These are phyloP conservation scores for Symbiodinium natans DNA, from an alignment of 73 alveolate species.

Conservation along the genomic window DNA sequence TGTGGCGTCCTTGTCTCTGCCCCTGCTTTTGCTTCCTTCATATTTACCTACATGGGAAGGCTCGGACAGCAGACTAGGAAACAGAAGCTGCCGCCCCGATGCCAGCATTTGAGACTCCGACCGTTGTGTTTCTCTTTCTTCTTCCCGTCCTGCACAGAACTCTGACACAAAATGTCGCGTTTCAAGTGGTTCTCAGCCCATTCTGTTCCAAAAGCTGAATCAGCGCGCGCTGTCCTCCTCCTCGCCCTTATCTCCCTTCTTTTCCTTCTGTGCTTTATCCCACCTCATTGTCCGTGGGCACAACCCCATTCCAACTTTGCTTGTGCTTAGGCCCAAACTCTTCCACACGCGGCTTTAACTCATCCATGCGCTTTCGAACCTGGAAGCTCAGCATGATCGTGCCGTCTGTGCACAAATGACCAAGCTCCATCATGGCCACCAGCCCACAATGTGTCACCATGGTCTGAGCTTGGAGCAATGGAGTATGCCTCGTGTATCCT, in stretches of 20 bases:
- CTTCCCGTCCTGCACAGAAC: conserved; percentile 3
- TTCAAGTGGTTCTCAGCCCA: no score
- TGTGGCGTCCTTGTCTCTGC: conserved; percentile 47
- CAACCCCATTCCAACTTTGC: neutral
- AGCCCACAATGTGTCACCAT: neutral
- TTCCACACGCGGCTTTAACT: conserved; percentile 54
- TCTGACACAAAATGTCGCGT: no score
- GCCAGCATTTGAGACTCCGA: no score
- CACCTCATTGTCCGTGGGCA: neutral
- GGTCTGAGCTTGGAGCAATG: neutral
- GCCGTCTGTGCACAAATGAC: no score
- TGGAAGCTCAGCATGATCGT: neutral
- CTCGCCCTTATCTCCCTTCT: neutral
- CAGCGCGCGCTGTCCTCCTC: neutral
- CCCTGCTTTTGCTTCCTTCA: conserved; percentile 41
- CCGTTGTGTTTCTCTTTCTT: conserved; percentile 49
- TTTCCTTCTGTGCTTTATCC: conserved; percentile 70
- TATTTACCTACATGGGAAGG: neutral
- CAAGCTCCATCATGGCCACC: neutral
- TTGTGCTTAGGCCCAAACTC: neutral
- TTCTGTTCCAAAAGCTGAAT: neutral
- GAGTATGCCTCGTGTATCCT: conserved; percentile 80
- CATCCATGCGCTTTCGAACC: conserved; percentile 82
- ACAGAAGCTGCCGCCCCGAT: no score
- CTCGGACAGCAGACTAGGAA: no score